Base-by-base conservation (phyloP, 176 grass and related monocot species). In the Panicum miliaceum region DNA sequence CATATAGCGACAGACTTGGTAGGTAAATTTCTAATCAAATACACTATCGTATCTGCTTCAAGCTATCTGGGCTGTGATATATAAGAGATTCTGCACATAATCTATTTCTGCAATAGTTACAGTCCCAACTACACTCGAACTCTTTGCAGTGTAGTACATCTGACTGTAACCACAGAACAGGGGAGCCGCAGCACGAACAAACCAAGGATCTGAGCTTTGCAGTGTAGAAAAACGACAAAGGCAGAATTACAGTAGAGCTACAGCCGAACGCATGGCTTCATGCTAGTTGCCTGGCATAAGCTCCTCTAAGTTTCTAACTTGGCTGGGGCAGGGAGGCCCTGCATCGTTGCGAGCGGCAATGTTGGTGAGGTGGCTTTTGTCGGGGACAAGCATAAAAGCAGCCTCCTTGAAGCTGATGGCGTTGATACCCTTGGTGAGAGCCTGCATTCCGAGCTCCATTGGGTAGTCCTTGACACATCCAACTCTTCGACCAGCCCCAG, bases 321-420 rank as follows among this genome's bases (percentile, higher is more conserved):
- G 61, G 68, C 40, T 84, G 80, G 61, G 80, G 61, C 27, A 82
- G 40, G 56, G 86, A 88, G 12, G 86, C n/a, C 62, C 57, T 84
- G 64, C 38, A 81, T n/a, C n/a, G n/a, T n/a, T n/a, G n/a, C n/a
- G n/a, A n/a, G 58, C 18, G 75, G 62, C 6, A 79, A 47, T 13
- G 52, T 50, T 62, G 90, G 68, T 12, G 78, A 27, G 46, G 64
- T 85, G 23, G 74, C 50, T 58, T 51, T 71, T 10, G 73, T 79
- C 38, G 89, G 80, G 1, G 86, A 83, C 35, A 86, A 38, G 61
- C 83, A 82, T 60, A 79, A 22, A 10, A 62, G 79, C 14, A 75
- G 22, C 54, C 41, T 43, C 41, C 8, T 7, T 8, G 10, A 46
- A 10, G 43, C 43, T 10, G 10, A 2, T 46, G 43, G 10, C 43